These are phyloP conservation scores for Asparagopsis taxiformis DNA, from an alignment of 31 red algal genomes.

Conservation along the genomic window DNA sequence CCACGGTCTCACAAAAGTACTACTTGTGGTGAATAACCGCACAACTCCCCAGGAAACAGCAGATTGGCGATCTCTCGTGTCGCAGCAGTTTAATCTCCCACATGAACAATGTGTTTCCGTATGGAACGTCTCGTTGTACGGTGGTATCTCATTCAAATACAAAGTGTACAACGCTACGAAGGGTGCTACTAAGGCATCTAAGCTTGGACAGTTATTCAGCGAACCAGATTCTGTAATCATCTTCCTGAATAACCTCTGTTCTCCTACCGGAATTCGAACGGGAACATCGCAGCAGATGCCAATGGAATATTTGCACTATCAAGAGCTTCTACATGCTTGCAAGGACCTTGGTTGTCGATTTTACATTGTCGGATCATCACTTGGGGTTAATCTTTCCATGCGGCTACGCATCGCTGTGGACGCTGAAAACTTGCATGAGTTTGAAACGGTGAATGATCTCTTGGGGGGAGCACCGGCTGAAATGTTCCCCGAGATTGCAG, in stretches of 20 bases:
- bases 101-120: neutral
- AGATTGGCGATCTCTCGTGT: neutral
- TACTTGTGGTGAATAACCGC: conserved; percentile 18
- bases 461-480: neutral
- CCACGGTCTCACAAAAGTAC: neutral
- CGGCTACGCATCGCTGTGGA: conserved; percentile 6
- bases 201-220: neutral
- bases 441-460: neutral
- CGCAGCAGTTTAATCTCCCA: neutral
- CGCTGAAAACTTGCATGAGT: neutral
- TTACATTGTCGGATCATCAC: neutral
- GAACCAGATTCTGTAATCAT: conserved; percentile 1
- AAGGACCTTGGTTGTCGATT: neutral
- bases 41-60: neutral
- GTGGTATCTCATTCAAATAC: neutral
- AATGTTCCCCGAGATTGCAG: neutral
- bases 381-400: conserved; percentile 1
- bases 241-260: conserved; percentile 8
- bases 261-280: neutral
- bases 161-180: neutral
- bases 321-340: conserved; percentile 14
- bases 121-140: conserved; percentile 18
- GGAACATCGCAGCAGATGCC: neutral
- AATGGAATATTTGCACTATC: conserved; percentile 1
- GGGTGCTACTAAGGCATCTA: neutral